Evolutionary conservation across 2,329 filamentous ascomycete genomes (phyloP).

Genomic region (Aspergillus ochraceus): DNA sequence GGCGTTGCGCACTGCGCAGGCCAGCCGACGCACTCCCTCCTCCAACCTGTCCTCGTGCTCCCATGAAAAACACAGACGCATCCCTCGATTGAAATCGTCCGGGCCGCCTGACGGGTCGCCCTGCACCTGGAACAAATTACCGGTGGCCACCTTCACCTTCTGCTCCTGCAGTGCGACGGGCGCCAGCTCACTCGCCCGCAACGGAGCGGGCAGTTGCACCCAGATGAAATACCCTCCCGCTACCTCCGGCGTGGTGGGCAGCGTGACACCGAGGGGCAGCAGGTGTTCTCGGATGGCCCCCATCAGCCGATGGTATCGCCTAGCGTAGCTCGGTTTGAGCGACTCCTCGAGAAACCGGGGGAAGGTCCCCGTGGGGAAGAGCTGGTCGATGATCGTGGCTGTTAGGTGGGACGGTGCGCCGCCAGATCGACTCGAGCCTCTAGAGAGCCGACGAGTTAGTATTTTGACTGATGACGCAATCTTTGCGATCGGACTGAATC

Average conservation of each 20-base stretch:
- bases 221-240: slow-evolving; percentile 87
- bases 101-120: slow-evolving; percentile 53
- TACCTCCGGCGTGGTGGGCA: slow-evolving; percentile 37
- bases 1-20: slow-evolving; percentile 23
- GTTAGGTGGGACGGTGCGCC: slow-evolving; percentile 61
- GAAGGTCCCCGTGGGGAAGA: slow-evolving; percentile 54
- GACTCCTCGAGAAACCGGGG: slow-evolving; percentile 54
- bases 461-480: no score
- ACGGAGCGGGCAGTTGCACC: slow-evolving; percentile 61
- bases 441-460: slow-evolving; percentile 20
- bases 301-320: slow-evolving; percentile 57
- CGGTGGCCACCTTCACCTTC: slow-evolving; percentile 67
- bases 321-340: slow-evolving; percentile 57
- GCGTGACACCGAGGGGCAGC: slow-evolving; percentile 59
- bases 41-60: slow-evolving; percentile 64
- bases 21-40: slow-evolving; percentile 68
- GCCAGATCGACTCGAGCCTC: slow-evolving; percentile 59
- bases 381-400: slow-evolving; percentile 56
- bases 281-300: slow-evolving; percentile 61
- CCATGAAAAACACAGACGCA: slow-evolving; percentile 73
- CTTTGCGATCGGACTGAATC: neutral
- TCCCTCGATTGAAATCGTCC: slow-evolving; percentile 57
- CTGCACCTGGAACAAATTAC: slow-evolving; percentile 67
- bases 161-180: slow-evolving; percentile 61
- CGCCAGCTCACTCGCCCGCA: slow-evolving; percentile 58